Evolutionary conservation across 306 rosid genomes (phyloP).

Genomic region (Dryas octopetala): DNA sequence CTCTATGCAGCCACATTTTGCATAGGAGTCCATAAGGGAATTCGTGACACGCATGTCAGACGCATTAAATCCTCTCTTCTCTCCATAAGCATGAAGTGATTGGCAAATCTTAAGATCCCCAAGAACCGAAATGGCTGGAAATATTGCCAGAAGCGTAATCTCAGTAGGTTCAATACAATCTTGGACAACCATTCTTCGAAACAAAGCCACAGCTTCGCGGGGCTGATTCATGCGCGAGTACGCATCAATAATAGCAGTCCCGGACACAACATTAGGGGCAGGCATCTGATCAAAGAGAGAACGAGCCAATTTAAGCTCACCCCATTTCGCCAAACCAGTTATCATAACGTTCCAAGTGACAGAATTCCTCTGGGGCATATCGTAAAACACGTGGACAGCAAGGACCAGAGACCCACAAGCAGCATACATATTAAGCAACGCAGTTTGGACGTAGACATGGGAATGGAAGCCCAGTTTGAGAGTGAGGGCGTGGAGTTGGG

Average conservation of each 20-base stretch:
- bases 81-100: conserved; percentile 59
- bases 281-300: conserved; percentile 57
- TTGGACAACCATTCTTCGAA: conserved; percentile 48
- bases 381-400: conserved; percentile 49
- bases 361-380: conserved; percentile 49
- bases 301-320: conserved; percentile 52
- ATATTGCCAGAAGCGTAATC: conserved; percentile 58
- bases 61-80: conserved; percentile 59
- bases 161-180: conserved; percentile 53
- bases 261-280: conserved; percentile 54
- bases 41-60: conserved; percentile 54
- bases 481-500: conserved; percentile 57
- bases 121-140: conserved; percentile 58
- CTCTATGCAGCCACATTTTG: conserved; percentile 72
- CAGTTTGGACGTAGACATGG: conserved; percentile 63
- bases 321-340: conserved; percentile 54
- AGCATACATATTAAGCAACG: conserved; percentile 45
- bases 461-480: conserved; percentile 60
- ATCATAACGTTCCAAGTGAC: conserved; percentile 77
- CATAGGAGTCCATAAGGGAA: conserved; percentile 63
- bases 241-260: conserved; percentile 71
- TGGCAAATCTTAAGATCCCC: conserved; percentile 55
- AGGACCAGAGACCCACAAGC: conserved; percentile 43
- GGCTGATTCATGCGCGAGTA: conserved; percentile 46
- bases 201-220: conserved; percentile 50